phyloP scores from a whole-genome alignment of 2,329 filamentous ascomycete genomes.

The Aureobasidium subglaciale region DNA sequence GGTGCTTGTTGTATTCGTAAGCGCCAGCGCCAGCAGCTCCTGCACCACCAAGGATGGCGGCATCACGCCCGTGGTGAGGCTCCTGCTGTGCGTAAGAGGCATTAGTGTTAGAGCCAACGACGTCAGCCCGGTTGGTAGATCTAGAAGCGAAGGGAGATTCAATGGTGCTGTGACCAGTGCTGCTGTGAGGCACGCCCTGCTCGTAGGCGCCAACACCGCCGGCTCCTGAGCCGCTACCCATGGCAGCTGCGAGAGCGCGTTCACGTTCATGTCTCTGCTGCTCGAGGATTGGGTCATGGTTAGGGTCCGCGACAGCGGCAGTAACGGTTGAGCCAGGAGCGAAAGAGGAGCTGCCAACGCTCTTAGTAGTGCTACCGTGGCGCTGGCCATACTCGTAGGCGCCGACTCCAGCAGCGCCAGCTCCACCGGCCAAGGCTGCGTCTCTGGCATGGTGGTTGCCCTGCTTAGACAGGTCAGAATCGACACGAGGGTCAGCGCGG shows the following conservation, averaged over 20 bases:
- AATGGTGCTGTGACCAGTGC: constrained; percentile 13
- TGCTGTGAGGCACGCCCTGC: constrained; percentile 14
- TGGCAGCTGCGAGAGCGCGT: constrained; percentile 20
- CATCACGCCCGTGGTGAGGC: constrained; percentile 27
- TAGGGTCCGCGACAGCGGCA: constrained; percentile 20
- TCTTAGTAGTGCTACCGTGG: constrained; percentile 18
- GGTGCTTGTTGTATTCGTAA: constrained; percentile 21
- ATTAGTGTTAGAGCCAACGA: constrained; percentile 19
- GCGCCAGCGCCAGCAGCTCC: constrained; percentile 23
- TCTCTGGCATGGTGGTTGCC: constrained; percentile 19
- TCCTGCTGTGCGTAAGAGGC: background rate
- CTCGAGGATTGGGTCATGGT: constrained; percentile 10
- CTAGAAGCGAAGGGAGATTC: constrained; percentile 24
- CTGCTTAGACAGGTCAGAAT: constrained; percentile 13
- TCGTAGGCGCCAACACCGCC: constrained; percentile 29
- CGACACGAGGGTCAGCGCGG: constrained; percentile 21
- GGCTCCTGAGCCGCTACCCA: constrained; percentile 23
- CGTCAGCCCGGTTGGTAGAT: constrained; percentile 22
- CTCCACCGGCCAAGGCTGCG: constrained; percentile 26
- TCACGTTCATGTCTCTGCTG: constrained; percentile 5
- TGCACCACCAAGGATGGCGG: constrained; percentile 26
- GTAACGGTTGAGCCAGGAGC: constrained; percentile 25
- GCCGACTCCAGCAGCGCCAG: constrained; percentile 28
- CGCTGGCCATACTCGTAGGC: constrained; percentile 25
- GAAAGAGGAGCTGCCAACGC: constrained; percentile 22